Evolutionary conservation across 2,329 filamentous ascomycete genomes (phyloP).

Genomic region (Monosporascus sp.): DNA sequence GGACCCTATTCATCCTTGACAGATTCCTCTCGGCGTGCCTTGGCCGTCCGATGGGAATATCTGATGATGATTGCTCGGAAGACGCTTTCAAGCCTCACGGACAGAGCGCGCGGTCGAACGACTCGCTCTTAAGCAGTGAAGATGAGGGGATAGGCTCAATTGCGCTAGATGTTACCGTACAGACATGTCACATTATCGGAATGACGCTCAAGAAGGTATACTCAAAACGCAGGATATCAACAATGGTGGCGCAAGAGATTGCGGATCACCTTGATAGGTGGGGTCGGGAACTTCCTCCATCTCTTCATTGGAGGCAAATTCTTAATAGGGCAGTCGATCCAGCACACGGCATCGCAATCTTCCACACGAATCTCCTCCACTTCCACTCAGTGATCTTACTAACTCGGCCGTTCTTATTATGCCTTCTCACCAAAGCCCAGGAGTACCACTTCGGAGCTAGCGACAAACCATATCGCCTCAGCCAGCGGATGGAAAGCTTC

Average conservation of each 20-base stretch:
- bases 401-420: slow-evolving; percentile 59
- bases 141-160: slow-evolving; percentile 23
- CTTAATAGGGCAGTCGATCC: slow-evolving; percentile 32
- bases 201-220: slow-evolving; percentile 55
- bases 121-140: slow-evolving; percentile 6
- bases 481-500: slow-evolving; percentile 37
- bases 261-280: slow-evolving; percentile 47
- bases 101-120: slow-evolving; percentile 3
- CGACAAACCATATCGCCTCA: slow-evolving; percentile 22
- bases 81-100: slow-evolving; percentile 30
- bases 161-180: slow-evolving; percentile 48
- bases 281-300: slow-evolving; percentile 41
- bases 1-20: slow-evolving; percentile 59
- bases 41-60: slow-evolving; percentile 56
- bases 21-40: slow-evolving; percentile 57
- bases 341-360: slow-evolving; percentile 50
- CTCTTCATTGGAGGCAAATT: slow-evolving; percentile 47
- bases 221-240: slow-evolving; percentile 52
- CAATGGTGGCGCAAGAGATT: slow-evolving; percentile 51
- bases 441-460: slow-evolving; percentile 24
- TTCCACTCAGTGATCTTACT: slow-evolving; percentile 59
- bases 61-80: slow-evolving; percentile 55
- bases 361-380: slow-evolving; percentile 58
- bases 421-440: slow-evolving; percentile 41
- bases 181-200: slow-evolving; percentile 53